Evolutionary conservation across 768 basidiomycete species (phyloP), one percentile per base, ranked within the genome.

Genomic region (Gymnopilus dilepis): DNA sequence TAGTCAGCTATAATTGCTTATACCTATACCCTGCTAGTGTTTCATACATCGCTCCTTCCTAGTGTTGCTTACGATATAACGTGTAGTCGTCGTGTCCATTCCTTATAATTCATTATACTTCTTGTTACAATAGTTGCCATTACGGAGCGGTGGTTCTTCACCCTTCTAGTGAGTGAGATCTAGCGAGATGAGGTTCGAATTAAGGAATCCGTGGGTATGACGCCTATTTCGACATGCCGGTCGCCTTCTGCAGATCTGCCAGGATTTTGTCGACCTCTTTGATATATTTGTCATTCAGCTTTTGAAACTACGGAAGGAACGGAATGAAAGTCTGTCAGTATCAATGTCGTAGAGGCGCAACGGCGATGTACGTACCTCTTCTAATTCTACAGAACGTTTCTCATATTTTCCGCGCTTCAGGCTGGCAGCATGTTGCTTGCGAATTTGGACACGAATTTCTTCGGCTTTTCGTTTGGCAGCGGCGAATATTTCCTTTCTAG

Each of bases 391-490:
- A 0, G 89, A 88, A 65, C 83, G 88, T 66, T 91, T 92, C 56
- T 78, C 82, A 65, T 84, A 89, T 67, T 86, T 87, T 34, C 88
- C 87, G 51, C 83, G 85, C 71, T 92, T 93, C 31, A 90, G 58
- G 66, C 86, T 86, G 0, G 82, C 74, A 53, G 87, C 82, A 59
- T 88, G 87, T n/a, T 84, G 82, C 64, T 88, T 88, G 42, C 93
- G 88, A 19, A 94, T 80, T 63, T 91, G 91, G 15, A 87, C 81
- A 9, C 91, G 89, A 2, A 86, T 81, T 12, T 92, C 91, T 71
- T 95, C 93, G 1, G 90, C 86, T 69, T 87, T 83, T 24, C 86
- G 85, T 37, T 82, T 80, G 0, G 89, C 86, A 9, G 76, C 77
- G 0, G 80, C 77, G 54, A 84, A 82, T 12, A 91, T 73, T 1